These are phyloP conservation scores for Porodaedalea pini DNA, from an alignment of 1,284 basidiomycete genomes.

Conservation along the genomic window DNA sequence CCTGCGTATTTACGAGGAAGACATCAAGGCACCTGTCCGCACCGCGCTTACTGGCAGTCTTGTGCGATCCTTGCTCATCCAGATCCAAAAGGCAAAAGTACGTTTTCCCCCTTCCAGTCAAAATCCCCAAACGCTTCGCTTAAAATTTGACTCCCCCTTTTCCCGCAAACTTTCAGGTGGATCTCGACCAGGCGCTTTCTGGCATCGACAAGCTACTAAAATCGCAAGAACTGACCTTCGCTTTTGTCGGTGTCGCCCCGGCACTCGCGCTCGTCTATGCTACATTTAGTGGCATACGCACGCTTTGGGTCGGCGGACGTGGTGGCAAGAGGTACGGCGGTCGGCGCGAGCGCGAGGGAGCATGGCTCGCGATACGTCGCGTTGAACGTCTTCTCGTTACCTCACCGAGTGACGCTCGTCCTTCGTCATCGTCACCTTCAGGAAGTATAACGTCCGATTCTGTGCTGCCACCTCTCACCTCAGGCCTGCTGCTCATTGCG, in stretches of 20 bases:
- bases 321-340: slow-evolving; percentile 54
- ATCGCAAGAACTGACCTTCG: slow-evolving; percentile 95
- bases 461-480: slow-evolving; percentile 49
- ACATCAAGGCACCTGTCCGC: slow-evolving; percentile 83
- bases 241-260: slow-evolving; percentile 94
- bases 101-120: slow-evolving; percentile 21
- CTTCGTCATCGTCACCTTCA: slow-evolving; percentile 28
- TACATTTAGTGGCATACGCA: slow-evolving; percentile 49
- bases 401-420: slow-evolving; percentile 36
- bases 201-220: slow-evolving; percentile 91
- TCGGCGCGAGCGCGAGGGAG: slow-evolving; percentile 40
- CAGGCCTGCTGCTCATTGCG: slow-evolving; percentile 73
- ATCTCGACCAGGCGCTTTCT: slow-evolving; percentile 83
- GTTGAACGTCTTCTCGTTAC: slow-evolving; percentile 60
- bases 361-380: slow-evolving; percentile 65
- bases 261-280: slow-evolving; percentile 81
- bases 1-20: slow-evolving; percentile 86
- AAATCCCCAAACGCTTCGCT: neutral
- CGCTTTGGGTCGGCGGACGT: slow-evolving; percentile 46
- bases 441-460: neutral
- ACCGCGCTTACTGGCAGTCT: slow-evolving; percentile 82
- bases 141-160: neutral
- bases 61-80: slow-evolving; percentile 84
- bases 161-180: slow-evolving; percentile 54
- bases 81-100: slow-evolving; percentile 96